phyloP scores from a whole-genome alignment of 768 basidiomycete species.

The Leccinum truebloodii region DNA sequence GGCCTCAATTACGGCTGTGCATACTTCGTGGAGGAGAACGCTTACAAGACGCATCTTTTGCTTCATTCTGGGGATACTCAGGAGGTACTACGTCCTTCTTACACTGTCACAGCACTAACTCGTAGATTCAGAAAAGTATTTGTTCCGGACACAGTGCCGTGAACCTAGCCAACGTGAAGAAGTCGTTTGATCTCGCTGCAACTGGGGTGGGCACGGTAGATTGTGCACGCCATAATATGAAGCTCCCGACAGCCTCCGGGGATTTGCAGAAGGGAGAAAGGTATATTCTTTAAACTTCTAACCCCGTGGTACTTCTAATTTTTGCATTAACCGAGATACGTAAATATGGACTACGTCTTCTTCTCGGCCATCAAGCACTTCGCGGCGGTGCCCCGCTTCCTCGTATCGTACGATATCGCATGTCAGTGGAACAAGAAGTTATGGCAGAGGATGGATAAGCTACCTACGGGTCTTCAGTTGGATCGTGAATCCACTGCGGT shows the following conservation, averaged over 20 bases:
- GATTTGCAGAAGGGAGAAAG: slow-evolving; percentile 25
- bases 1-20: not conserved
- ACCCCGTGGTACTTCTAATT: not conserved
- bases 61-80: too few species aligned
- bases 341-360: not conserved
- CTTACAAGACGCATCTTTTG: not conserved
- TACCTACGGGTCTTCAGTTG: too few species aligned
- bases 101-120: not conserved
- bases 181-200: slow-evolving; percentile 15
- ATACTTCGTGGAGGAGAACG: not conserved
- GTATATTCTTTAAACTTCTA: not conserved
- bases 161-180: slow-evolving; percentile 11
- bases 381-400: too few species aligned
- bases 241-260: slow-evolving; percentile 11
- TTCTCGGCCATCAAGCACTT: not conserved
- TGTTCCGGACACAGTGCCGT: slow-evolving; percentile 4
- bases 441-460: too few species aligned
- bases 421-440: too few species aligned
- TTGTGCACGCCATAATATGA: slow-evolving; percentile 28
- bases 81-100: not conserved
- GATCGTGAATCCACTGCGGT: too few species aligned
- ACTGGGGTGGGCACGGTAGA: slow-evolving; percentile 32
- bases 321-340: not conserved
- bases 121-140: slow-evolving; percentile 5
- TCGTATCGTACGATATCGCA: too few species aligned